phyloP scores from a whole-genome alignment of 345 rosid species.

The Brassica rapa region DNA sequence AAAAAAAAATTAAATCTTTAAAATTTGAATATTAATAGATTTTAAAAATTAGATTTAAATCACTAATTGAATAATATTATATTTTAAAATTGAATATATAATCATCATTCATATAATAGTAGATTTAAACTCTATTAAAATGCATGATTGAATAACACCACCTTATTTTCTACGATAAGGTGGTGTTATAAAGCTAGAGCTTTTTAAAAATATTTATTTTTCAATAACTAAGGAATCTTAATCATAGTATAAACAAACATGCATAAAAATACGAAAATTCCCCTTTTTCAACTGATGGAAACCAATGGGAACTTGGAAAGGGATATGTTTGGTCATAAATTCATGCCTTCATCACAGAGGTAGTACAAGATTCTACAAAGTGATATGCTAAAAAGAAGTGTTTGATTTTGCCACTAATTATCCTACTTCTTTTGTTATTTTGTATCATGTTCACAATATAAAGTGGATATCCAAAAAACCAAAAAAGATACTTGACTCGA shows the following conservation, averaged over 20 bases:
- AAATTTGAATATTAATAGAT: too few species aligned
- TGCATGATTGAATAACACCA: too few species aligned
- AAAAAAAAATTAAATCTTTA: too few species aligned
- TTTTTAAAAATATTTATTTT: background rate
- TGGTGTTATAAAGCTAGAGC: too few species aligned
- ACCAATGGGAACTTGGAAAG: background rate
- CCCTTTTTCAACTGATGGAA: background rate
- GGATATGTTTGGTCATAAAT: slow-evolving; percentile 1
- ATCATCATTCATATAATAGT: too few species aligned
- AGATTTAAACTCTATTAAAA: too few species aligned
- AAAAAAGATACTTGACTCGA: background rate
- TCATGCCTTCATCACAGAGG: background rate
- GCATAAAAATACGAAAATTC: background rate
- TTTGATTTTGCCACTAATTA: slow-evolving; percentile 13
- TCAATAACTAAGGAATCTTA: background rate
- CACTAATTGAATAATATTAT: too few species aligned
- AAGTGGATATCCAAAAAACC: background rate
- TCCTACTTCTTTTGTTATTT: background rate
- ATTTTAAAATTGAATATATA: too few species aligned
- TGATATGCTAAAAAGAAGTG: background rate
- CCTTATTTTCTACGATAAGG: too few species aligned
- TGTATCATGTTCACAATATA: background rate
- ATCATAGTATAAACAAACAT: background rate
- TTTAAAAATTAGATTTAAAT: too few species aligned
- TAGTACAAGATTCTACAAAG: background rate